Evolutionary conservation across 2,329 filamentous ascomycete genomes (phyloP), one percentile per base, ranked within the genome.

Genomic region (Trichoderma citrinoviride): DNA sequence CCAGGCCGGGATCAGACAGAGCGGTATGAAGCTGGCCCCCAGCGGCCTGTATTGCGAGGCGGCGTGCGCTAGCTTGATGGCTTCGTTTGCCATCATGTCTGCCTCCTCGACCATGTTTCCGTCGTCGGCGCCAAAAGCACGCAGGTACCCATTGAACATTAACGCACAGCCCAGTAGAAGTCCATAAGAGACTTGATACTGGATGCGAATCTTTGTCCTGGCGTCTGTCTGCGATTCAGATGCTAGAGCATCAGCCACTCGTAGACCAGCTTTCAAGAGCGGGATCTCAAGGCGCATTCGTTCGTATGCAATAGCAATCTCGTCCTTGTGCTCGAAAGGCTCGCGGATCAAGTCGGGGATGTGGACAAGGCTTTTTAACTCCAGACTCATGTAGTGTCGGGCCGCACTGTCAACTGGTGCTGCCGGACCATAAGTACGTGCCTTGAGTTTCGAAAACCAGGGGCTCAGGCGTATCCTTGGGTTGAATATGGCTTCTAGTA

Each of bases 401-500:
- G 57, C 52, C 15, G 56, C 41, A 15, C 25, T 40, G 19, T 41
- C 44, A 8, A 57, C n/a, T 12, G 57, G 47, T 37, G 64, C 21
- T 10, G 47, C 49, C 15, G 64, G 60, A 5, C 58, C 64, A 40
- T 50, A 47, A 2, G 44, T 44, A 33, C 53, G 50, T 10, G 14
- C 33, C 21, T 47, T 57, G 7, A 69, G 33, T 15, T 64, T 61
- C 14, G 29, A 15, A 33, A 73, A 68, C 70, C 70, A 74, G 0
- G 69, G 68, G 25, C 67, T 61, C 4, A 70, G 68, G n/a, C 69
- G 66, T 53, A 75, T 71, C 5, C 65, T 67, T 7, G 69, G 69
- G 33, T 74, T 75, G 25, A 68, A 69, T 17, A 77, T 71, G 49
- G 74, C 75, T 49, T 77, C 75, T 12, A 75, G 66, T 15, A 76